Evolutionary conservation across 257 asterid genomes (phyloP).

Genomic region (Rubia yunnanensis): DNA sequence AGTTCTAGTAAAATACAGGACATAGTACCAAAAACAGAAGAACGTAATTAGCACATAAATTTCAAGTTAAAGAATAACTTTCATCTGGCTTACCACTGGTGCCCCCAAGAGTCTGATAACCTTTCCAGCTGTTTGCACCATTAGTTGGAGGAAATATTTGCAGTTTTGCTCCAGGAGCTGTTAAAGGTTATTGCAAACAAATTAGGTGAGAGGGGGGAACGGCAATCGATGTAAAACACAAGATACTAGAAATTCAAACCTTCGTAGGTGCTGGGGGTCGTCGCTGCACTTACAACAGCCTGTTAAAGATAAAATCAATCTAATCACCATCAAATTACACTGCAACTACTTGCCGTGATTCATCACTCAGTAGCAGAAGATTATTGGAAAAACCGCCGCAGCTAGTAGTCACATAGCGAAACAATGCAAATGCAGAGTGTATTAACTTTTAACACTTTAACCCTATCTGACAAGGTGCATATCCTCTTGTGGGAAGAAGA

Average conservation of each 20-base stretch:
- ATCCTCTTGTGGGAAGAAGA: neutral
- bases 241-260: constrained; percentile 29
- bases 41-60: too few relatives aligned
- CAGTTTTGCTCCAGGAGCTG: constrained; percentile 73
- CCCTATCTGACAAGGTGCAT: neutral
- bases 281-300: constrained; percentile 78
- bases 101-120: constrained; percentile 63
- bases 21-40: neutral
- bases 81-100: constrained; percentile 35
- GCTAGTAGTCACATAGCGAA: too few relatives aligned
- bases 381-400: neutral
- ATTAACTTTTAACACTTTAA: neutral
- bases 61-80: neutral
- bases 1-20: neutral
- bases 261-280: constrained; percentile 32
- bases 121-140: constrained; percentile 40
- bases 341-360: neutral
- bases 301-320: constrained; percentile 23
- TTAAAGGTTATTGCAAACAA: constrained; percentile 10
- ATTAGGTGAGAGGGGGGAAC: neutral
- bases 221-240: constrained; percentile 2
- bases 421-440: neutral
- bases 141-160: constrained; percentile 74
- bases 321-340: constrained; percentile 8
- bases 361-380: neutral